Evolutionary conservation across 2,329 filamentous ascomycete species (phyloP).

Genomic region (Colletotrichum eleusines): DNA sequence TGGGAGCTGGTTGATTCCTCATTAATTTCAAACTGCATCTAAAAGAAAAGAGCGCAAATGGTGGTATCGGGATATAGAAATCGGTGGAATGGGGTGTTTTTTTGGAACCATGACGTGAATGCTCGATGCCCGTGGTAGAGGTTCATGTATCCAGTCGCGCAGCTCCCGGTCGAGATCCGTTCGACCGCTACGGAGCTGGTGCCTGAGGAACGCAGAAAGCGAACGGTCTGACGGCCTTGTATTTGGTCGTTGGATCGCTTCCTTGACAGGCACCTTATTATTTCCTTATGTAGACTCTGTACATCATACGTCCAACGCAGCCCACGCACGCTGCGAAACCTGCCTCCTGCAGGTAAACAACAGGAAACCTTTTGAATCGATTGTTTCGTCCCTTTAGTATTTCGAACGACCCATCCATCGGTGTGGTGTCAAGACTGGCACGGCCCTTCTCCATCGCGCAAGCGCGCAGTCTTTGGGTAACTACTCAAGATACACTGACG

Average conservation of each 20-base stretch:
- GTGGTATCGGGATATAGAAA: conserved; percentile 36
- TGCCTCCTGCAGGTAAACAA: conserved; percentile 40
- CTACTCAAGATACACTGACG: too few relatives aligned
- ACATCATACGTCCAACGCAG: conserved; percentile 42
- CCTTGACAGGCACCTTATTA: conserved; percentile 36
- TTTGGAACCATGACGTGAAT: conserved; percentile 35
- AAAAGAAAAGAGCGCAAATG: conserved; percentile 36
- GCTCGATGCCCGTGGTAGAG: conserved; percentile 37
- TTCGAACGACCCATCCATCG: background rate
- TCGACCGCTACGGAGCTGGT: background rate
- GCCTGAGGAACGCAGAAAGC: conserved; percentile 27
- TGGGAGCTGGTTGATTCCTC: conserved; percentile 13
- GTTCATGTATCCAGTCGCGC: conserved; percentile 28
- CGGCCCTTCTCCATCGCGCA: background rate
- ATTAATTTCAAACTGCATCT: conserved; percentile 41
- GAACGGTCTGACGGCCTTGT: conserved; percentile 15
- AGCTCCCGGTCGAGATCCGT: conserved; percentile 14
- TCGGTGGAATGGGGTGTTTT: conserved; percentile 26
- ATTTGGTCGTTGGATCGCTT: conserved; percentile 20
- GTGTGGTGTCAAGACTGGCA: background rate
- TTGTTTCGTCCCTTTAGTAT: background rate
- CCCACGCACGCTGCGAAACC: conserved; percentile 32
- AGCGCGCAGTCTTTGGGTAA: too few relatives aligned
- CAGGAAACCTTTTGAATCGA: conserved; percentile 25
- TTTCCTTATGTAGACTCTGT: conserved; percentile 44